Base-by-base conservation (phyloP, 1,284 basidiomycete genomes). In the Cystobasidium pallidum region DNA sequence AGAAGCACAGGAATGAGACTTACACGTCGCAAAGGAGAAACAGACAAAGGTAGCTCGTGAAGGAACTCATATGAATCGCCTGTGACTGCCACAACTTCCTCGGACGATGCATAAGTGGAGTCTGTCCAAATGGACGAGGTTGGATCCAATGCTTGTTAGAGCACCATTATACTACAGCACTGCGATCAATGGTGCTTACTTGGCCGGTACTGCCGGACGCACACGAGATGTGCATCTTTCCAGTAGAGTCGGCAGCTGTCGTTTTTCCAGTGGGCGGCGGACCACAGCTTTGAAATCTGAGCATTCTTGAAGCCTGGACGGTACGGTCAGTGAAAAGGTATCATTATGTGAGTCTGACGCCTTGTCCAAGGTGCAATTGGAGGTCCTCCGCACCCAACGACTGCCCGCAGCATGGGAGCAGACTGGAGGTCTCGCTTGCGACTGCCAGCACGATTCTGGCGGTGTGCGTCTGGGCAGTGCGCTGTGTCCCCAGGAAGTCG, bases 281-380 rank as follows among this genome's bases (percentile, higher is more conserved):
- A 36, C 68, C 68, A 71, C 2, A 71, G 36, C 59, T 71, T 71
- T 59, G 68, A 71, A 13, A 71, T 49, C n/a, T 64, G 59, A 15
- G 45, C 34, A 28, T 71, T 71, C 55, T 59, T 63, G 59, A 49
- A 63, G 59, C 68, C 68, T 71, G 57, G 6, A 34, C 7, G 6
- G 24, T 15, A 39, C 10, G 30, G 21, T 26, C 24, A 39, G n/a
- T n/a, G n/a, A n/a, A n/a, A n/a, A n/a, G n/a, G n/a, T n/a, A n/a
- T n/a, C n/a, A n/a, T n/a, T n/a, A n/a, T n/a, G n/a, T n/a, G n/a
- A n/a, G n/a, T n/a, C n/a, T n/a, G n/a, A n/a, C n/a, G n/a, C n/a
- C n/a, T n/a, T n/a, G n/a, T n/a, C n/a, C n/a, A n/a, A n/a, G n/a
- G n/a, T n/a, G n/a, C n/a, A n/a, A n/a, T n/a, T n/a, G n/a, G n/a